Evolutionary conservation across 768 basidiomycete genomes (phyloP), one percentile per base, ranked within the genome.

Genomic region (Podaxis pistillaris): DNA sequence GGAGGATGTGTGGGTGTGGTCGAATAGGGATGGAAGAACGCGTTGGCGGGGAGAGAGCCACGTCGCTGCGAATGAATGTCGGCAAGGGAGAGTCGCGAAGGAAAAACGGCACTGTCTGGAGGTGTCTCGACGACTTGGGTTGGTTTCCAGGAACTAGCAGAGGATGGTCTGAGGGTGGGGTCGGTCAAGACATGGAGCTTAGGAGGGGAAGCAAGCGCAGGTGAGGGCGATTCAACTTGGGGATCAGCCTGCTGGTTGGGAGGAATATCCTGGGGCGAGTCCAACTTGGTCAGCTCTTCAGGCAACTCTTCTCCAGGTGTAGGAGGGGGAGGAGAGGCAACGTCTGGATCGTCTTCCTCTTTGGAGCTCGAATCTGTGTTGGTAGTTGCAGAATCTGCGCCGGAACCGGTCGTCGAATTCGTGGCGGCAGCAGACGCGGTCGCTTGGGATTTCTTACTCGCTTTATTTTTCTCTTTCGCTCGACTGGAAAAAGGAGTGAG

Each of bases 381-480:
- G n/a, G 60, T 9, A 9, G 51, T n/a, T 19, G 44, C 26, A 9
- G 67, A 64, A 30, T 71, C 71, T 50, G 72, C 67, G 63, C 63
- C 49, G 38, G 58, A 53, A 22, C 56, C 46, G 53, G 58, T 33
- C 40, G 58, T 61, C 15, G 65, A 53, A 65, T 68, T 69, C 28
- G 70, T 65, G 36, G 68, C 46, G 33, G 41, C 40, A 12, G 70
- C 63, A 33, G 62, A 47, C 56, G 68, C 68, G 57, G 65, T 49
- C 54, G 62, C 64, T 38, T 65, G 53, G 8, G 66, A 47, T 38
- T 63, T 76, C 74, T 86, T 89, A 70, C 77, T 80, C 53, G 78
- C 83, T 76, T 79, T 85, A 68, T 71, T 84, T 73, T 94, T 94
- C 73, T 91, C 90, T 75, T 94, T 94, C 57, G 93, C 93, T 60